Evolutionary conservation across 116 monocot genomes (phyloP).

Genomic region (Cymodocea nodosa): DNA sequence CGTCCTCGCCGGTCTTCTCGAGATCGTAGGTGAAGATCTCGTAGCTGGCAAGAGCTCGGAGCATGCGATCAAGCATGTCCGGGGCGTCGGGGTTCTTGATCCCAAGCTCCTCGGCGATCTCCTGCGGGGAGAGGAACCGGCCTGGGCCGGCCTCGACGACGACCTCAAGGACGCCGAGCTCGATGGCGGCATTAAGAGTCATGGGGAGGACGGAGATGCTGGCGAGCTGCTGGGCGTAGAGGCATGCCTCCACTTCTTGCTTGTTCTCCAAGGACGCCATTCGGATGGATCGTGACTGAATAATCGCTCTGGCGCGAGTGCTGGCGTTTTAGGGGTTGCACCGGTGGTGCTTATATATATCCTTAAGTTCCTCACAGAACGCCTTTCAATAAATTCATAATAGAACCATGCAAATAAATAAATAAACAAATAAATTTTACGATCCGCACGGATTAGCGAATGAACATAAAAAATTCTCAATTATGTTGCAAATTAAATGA

Average conservation of each 20-base stretch:
- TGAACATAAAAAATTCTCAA: too few relatives aligned
- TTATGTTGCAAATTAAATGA: too few relatives aligned
- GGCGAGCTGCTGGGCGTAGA: slow-evolving; percentile 25
- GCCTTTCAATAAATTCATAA: too few relatives aligned
- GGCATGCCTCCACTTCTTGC: slow-evolving; percentile 15
- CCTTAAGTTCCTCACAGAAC: too few relatives aligned
- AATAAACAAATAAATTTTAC: too few relatives aligned
- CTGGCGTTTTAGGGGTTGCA: too few relatives aligned
- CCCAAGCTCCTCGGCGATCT: slow-evolving; percentile 5
- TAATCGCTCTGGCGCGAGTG: too few relatives aligned
- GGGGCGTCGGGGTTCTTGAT: slow-evolving; percentile 18
- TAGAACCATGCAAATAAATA: too few relatives aligned
- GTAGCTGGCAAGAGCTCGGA: slow-evolving; percentile 30
- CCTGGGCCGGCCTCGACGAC: slow-evolving; percentile 19
- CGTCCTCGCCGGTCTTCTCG: slow-evolving; percentile 17
- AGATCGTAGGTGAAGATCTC: too few relatives aligned
- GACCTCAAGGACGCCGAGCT: slow-evolving; percentile 31
- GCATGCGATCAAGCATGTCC: slow-evolving; percentile 30
- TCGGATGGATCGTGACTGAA: too few relatives aligned
- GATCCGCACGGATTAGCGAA: too few relatives aligned
- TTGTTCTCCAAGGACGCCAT: neutral
- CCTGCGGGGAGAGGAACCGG: slow-evolving; percentile 16
- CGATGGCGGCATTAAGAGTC: slow-evolving; percentile 31
- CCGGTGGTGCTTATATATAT: too few relatives aligned
- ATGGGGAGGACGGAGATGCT: slow-evolving; percentile 35